These are phyloP conservation scores for Claviceps digitariae DNA, from an alignment of 2,329 filamentous ascomycete species.

Conservation along the genomic window DNA sequence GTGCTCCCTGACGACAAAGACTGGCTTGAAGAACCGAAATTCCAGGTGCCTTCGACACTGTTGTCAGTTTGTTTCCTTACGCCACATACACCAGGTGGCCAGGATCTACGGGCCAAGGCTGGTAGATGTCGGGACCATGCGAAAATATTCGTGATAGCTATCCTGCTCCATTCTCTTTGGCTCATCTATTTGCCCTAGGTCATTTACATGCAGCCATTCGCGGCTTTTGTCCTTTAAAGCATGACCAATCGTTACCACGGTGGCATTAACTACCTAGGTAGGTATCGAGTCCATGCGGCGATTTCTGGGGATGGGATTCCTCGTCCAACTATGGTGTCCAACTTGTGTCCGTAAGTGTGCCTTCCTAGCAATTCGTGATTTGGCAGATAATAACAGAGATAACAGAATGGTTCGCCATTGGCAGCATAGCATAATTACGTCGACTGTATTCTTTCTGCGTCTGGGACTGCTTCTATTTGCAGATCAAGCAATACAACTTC, in stretches of 20 bases:
- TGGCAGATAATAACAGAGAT: not conserved
- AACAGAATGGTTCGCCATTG: not conserved
- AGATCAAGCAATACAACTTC: not conserved
- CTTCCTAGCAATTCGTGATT: not conserved
- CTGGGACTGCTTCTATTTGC: not conserved
- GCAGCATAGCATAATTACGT: not conserved
- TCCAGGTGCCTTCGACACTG: not conserved
- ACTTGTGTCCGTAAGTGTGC: not conserved
- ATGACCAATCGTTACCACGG: not conserved
- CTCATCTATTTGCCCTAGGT: not conserved
- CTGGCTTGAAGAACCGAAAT: too few relatives aligned
- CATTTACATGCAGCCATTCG: not conserved
- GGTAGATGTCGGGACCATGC: not conserved
- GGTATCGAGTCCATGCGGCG: not conserved
- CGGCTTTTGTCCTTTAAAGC: not conserved
- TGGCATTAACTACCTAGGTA: not conserved
- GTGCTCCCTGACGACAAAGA: too few relatives aligned
- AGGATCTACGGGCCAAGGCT: not conserved
- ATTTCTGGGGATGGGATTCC: not conserved
- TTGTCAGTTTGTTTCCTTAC: not conserved
- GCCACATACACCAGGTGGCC: not conserved
- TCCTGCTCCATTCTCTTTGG: too few relatives aligned
- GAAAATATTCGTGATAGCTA: not conserved
- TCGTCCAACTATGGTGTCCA: not conserved
- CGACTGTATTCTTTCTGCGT: not conserved